Percentiles rank a stretch among this genome's conserved stretches.
phyloP scores from a whole-genome alignment of 2,329 filamentous ascomycete species.

The Pseudopyrenochaeta lycopersici region DNA sequence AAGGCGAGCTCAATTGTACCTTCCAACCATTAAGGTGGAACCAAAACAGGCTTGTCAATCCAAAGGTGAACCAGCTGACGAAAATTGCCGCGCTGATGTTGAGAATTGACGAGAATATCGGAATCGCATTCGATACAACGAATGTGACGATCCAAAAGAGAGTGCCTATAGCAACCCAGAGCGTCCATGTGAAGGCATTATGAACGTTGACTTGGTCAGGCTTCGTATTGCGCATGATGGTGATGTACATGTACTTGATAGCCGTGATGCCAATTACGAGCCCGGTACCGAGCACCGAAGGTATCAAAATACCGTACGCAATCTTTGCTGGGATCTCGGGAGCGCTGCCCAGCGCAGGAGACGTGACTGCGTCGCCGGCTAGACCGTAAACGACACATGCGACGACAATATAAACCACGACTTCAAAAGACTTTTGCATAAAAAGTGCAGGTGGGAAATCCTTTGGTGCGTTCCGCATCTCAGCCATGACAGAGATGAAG shows the following conservation, averaged over 20 bases:
- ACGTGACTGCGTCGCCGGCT: constrained; percentile 67
- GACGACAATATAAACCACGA: constrained; percentile 69
- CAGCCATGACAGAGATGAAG: constrained; percentile 73
- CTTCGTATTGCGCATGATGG: constrained; percentile 61
- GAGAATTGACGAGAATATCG: constrained; percentile 68
- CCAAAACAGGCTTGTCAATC: constrained; percentile 57
- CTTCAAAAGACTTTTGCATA: constrained; percentile 63
- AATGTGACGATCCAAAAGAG: constrained; percentile 64
- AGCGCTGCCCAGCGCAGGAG: constrained; percentile 72
- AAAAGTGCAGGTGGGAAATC: constrained; percentile 70
- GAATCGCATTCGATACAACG: constrained; percentile 55
- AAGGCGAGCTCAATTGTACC: constrained; percentile 26
- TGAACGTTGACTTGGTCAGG: constrained; percentile 49
- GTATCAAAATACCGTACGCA: constrained; percentile 73
- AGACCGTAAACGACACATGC: constrained; percentile 75
- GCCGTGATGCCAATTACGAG: constrained; percentile 75
- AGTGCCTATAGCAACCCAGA: constrained; percentile 69
- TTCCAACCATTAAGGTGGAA: constrained; percentile 56
- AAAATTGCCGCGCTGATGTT: constrained; percentile 67
- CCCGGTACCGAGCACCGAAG: constrained; percentile 75
- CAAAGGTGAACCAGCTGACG: constrained; percentile 71
- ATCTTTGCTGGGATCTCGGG: constrained; percentile 66
- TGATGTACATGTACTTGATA: constrained; percentile 70
- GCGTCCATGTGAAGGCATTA: constrained; percentile 63
- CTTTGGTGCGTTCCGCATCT: constrained; percentile 65